Conservation (phyloP, 2,329 filamentous ascomycete species). For the Sordariomycetes sp. region DNA sequence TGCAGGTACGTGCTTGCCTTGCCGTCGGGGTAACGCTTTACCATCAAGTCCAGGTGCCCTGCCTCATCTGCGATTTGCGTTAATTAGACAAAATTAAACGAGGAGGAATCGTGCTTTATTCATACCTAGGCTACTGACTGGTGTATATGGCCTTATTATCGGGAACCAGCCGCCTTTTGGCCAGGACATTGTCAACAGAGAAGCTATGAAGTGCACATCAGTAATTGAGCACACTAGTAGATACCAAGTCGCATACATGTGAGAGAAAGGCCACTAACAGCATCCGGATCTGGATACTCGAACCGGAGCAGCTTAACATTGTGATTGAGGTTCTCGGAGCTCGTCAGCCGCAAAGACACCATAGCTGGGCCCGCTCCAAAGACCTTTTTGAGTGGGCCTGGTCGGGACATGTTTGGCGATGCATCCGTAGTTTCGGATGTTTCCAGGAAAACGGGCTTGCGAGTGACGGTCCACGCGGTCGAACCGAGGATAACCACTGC, state of each 20-base stretch:
- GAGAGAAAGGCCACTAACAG: not conserved
- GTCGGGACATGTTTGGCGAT: not conserved
- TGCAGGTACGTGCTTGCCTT: constrained; percentile 54
- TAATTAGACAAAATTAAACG: not conserved
- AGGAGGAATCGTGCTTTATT: not conserved
- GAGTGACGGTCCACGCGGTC: no score
- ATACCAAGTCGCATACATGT: not conserved
- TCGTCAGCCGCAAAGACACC: not conserved
- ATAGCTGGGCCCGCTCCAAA: not conserved
- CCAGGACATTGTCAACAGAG: not conserved
- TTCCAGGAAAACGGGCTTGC: no score
- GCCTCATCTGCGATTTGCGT: constrained; percentile 27
- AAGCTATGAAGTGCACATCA: not conserved
- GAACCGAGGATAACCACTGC: no score
- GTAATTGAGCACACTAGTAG: not conserved
- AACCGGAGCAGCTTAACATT: not conserved
- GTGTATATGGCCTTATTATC: not conserved
- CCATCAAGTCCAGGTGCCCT: constrained; percentile 48
- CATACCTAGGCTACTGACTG: not conserved
- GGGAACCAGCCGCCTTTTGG: not conserved
- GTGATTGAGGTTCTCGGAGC: not conserved
- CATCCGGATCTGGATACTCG: not conserved
- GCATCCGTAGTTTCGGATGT: no score
- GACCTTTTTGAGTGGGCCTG: not conserved
- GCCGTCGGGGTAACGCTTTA: constrained; percentile 56